Conservation (phyloP, 495 filamentous ascomycete genomes). For the Penicillium mononematosum region DNA sequence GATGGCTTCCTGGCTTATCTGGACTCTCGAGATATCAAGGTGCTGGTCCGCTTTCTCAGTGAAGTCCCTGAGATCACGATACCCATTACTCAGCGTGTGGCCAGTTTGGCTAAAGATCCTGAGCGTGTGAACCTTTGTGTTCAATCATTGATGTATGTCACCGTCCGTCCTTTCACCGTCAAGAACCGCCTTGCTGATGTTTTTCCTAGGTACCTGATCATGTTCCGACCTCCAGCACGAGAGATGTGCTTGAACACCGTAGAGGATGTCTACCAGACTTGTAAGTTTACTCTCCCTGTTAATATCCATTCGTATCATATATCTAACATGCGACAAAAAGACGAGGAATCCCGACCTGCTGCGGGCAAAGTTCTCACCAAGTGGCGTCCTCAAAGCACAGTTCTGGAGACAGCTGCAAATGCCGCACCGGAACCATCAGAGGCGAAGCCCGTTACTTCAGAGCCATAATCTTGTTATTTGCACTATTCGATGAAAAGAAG, state of each 20-base stretch:
- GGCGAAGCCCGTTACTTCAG: constrained; percentile 7
- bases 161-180: background rate
- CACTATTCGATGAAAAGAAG: background rate
- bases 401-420: constrained; percentile 16
- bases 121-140: constrained; percentile 66
- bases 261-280: constrained; percentile 79
- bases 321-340: constrained; percentile 26
- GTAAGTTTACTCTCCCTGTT: constrained; percentile 25
- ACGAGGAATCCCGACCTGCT: constrained; percentile 47
- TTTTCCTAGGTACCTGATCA: constrained; percentile 67
- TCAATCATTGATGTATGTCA: constrained; percentile 58
- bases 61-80: constrained; percentile 81
- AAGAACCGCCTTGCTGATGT: constrained; percentile 12
- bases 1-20: constrained; percentile 87
- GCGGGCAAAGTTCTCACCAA: constrained; percentile 44
- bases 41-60: constrained; percentile 83
- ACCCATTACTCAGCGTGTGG: constrained; percentile 69
- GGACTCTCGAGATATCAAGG: constrained; percentile 75
- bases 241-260: constrained; percentile 78
- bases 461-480: constrained; percentile 2
- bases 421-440: constrained; percentile 9
- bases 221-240: constrained; percentile 81
- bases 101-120: constrained; percentile 82
- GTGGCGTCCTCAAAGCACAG: constrained; percentile 40
- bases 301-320: background rate